These are phyloP conservation scores for Farysia itapuensis DNA, from an alignment of 1,284 basidiomycete genomes.

Conservation along the genomic window DNA sequence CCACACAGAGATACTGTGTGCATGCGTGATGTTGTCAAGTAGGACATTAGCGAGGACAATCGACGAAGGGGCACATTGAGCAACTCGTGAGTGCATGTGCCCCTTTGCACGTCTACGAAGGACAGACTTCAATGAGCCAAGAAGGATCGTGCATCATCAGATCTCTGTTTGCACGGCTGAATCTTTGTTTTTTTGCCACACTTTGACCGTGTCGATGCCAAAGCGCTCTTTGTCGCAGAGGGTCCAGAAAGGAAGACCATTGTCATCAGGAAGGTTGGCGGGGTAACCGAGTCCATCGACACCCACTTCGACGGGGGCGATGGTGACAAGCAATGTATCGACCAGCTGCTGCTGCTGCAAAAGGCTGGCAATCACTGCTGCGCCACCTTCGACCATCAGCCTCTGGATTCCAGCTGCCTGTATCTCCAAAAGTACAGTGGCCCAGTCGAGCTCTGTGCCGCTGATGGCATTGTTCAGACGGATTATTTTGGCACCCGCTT, in stretches of 20 bases:
- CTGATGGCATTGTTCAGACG: slow-evolving; percentile 45
- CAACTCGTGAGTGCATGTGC: too few species aligned
- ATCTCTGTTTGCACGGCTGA: too few species aligned
- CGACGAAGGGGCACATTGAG: too few species aligned
- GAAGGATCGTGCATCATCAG: too few species aligned
- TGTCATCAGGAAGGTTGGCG: slow-evolving; percentile 4
- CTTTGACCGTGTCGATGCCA: slow-evolving; percentile 18
- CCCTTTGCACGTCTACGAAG: too few species aligned
- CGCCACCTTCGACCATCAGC: slow-evolving; percentile 95
- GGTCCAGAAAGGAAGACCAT: background rate
- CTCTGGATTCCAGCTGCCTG: slow-evolving; percentile 66
- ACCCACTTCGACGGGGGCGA: slow-evolving; percentile 13
- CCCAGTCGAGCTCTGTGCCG: slow-evolving; percentile 34
- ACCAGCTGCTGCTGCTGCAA: slow-evolving; percentile 20
- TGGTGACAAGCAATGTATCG: slow-evolving; percentile 29
- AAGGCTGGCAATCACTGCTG: slow-evolving; percentile 77
- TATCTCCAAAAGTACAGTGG: slow-evolving; percentile 20
- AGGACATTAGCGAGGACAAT: too few species aligned
- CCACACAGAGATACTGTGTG: too few species aligned
- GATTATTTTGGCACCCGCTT: slow-evolving; percentile 61
- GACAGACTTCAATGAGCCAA: too few species aligned
- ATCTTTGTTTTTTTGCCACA: slow-evolving; percentile 17
- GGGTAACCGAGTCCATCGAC: slow-evolving; percentile 14
- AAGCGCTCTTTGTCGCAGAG: slow-evolving; percentile 4
- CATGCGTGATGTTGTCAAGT: too few species aligned